Base-by-base conservation (phyloP, 139 green algal genomes). In the Closterium sp. region DNA sequence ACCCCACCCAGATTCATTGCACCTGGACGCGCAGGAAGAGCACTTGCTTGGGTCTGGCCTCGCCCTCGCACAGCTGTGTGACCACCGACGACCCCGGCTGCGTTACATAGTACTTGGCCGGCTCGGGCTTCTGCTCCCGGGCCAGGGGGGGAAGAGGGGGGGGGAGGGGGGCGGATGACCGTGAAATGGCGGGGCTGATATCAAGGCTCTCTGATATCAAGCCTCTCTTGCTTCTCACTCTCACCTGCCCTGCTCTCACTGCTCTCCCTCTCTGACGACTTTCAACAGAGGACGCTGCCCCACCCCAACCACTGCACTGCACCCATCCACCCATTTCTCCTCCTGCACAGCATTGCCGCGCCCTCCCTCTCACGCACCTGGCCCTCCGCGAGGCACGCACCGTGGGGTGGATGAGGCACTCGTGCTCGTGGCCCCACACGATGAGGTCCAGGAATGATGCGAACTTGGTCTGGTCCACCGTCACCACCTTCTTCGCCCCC, bases 401-500 rank as follows among this genome's bases (percentile, higher is more conserved):
- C 96, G 96, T 92, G 23, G 95, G 90, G 7, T 98, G 95, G 0
- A 94, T 76, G 43, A 96, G 95, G 96, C 97, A 99, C 96, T 99
- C 97, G 93, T 99, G 98, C 95, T 99, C 98, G 94, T 99, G 98
- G 1, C 98, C 98, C 98, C 98, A 99, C 12, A 99, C 87, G 9
- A 99, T 96, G 31, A 99, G 92, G 95, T 99, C 98, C 93, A 99
- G 94, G 92, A 98, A 99, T 16, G 64, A 28, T 8, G 97, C 93
- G 55, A 76, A 66, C 6, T 16, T 16, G 9, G 7, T 21, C 43
- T 66, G 12, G 9, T 66, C 43, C 43, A 66, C 43, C 43, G 43
- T 66, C 43, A 66, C 43, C 43, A 66, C 43, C 43, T 66, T 66
- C 43, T 66, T 66, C 9, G 9, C 9, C 19, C 21, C 21, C 43